Percentiles rank a stretch among this genome's conserved stretches.
Evolutionary conservation across 805 yeast species (phyloP).

Genomic region (Candida broadrunensis): DNA sequence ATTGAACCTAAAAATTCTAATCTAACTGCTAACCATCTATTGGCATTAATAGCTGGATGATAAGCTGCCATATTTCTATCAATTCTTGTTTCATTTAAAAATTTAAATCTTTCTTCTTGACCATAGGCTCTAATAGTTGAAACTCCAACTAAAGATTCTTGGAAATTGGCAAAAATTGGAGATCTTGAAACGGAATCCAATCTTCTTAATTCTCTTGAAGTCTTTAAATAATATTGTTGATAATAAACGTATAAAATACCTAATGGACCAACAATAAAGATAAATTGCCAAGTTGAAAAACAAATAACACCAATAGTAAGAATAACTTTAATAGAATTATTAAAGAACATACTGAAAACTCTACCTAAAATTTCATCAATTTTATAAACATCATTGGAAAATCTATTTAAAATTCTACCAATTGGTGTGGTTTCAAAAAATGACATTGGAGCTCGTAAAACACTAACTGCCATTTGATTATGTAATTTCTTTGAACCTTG

Average conservation of each 20-base stretch:
- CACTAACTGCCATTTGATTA: constrained; percentile 64
- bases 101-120: constrained; percentile 61
- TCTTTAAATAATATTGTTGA: constrained; percentile 71
- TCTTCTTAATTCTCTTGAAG: constrained; percentile 81
- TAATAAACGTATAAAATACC: constrained; percentile 62
- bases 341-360: constrained; percentile 67
- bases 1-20: constrained; percentile 88
- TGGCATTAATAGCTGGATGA: constrained; percentile 88
- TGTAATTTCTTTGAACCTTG: constrained; percentile 78
- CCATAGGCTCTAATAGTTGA: constrained; percentile 72
- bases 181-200: constrained; percentile 77
- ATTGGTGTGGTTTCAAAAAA: constrained; percentile 95
- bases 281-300: constrained; percentile 83
- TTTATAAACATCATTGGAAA: constrained; percentile 86
- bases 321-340: constrained; percentile 56
- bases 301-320: constrained; percentile 81
- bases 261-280: constrained; percentile 70
- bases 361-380: constrained; percentile 78
- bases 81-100: constrained; percentile 64
- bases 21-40: constrained; percentile 97
- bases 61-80: constrained; percentile 89
- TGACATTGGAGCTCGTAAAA: constrained; percentile 89
- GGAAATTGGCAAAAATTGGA: constrained; percentile 82
- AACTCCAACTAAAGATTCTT: constrained; percentile 75
- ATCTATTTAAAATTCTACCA: constrained; percentile 87